Evolutionary conservation across 1,284 basidiomycete species (phyloP).

Genomic region (Veloporphyrellus conicus): DNA sequence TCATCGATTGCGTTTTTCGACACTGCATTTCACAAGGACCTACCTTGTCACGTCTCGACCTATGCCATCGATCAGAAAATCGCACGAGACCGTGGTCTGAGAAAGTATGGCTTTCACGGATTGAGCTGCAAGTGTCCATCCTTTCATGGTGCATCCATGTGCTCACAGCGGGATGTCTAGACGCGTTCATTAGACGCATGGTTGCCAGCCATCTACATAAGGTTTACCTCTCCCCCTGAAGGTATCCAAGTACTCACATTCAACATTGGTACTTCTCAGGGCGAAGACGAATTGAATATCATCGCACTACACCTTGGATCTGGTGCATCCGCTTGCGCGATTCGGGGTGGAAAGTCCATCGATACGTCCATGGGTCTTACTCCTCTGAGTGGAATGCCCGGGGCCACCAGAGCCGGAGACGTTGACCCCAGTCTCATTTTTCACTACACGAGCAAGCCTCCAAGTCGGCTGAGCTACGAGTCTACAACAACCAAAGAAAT

Average conservation of each 20-base stretch:
- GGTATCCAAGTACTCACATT: background rate
- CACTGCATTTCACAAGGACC: constrained; percentile 76
- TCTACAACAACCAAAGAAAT: constrained; percentile 47
- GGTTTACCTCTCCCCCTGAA: constrained; percentile 24
- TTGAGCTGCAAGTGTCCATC: constrained; percentile 51
- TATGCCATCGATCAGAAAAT: constrained; percentile 70
- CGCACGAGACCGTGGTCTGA: constrained; percentile 61
- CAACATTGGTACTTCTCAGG: constrained; percentile 16
- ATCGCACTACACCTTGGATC: constrained; percentile 83
- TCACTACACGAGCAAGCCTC: constrained; percentile 67
- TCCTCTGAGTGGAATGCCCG: constrained; percentile 74
- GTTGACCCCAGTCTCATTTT: constrained; percentile 84
- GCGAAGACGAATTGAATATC: constrained; percentile 49
- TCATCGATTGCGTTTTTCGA: constrained; percentile 75
- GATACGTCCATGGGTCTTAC: constrained; percentile 85
- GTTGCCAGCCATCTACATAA: constrained; percentile 58
- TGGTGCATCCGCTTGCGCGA: constrained; percentile 76
- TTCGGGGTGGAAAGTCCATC: constrained; percentile 65
- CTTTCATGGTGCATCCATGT: background rate
- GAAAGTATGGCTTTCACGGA: constrained; percentile 89
- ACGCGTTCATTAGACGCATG: constrained; percentile 59
- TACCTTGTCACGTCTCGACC: constrained; percentile 69
- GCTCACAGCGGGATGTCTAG: constrained; percentile 36
- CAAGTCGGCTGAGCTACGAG: constrained; percentile 46
- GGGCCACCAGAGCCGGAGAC: constrained; percentile 79